Evolutionary conservation across 805 yeast genomes (phyloP).

Genomic region (Teunomyces kruisii): DNA sequence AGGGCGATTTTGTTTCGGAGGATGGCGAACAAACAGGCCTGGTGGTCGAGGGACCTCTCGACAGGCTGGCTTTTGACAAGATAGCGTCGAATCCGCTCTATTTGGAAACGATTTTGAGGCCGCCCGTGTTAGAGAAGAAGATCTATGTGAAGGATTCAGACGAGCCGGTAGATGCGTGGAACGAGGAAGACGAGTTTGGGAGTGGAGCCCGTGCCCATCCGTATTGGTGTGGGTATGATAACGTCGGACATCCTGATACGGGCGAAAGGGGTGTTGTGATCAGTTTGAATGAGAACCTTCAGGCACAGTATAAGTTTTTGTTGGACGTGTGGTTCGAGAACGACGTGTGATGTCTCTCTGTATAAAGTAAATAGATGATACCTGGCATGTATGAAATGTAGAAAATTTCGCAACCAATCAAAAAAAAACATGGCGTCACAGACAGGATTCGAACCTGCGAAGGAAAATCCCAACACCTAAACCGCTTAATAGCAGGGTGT

Average conservation of each 20-base stretch:
- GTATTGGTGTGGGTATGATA: slow-evolving; percentile 36
- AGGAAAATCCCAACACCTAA: slow-evolving; percentile 44
- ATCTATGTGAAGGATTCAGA: slow-evolving; percentile 13
- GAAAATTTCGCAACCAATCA: slow-evolving; percentile 3
- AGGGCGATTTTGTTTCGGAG: not conserved
- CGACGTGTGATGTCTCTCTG: not conserved
- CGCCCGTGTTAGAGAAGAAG: slow-evolving; percentile 20
- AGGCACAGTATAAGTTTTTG: slow-evolving; percentile 15
- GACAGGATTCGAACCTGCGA: slow-evolving; percentile 99
- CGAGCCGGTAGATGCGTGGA: slow-evolving; percentile 32
- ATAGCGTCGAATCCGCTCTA: slow-evolving; percentile 21
- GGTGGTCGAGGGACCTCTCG: slow-evolving; percentile 3
- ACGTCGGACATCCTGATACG: slow-evolving; percentile 24
- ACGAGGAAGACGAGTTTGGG: slow-evolving; percentile 13
- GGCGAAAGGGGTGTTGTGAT: slow-evolving; percentile 18
- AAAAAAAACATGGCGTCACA: slow-evolving; percentile 75
- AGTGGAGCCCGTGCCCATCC: slow-evolving; percentile 15
- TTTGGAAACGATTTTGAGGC: slow-evolving; percentile 23
- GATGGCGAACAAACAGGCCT: slow-evolving; percentile 6
- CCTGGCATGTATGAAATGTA: too few species aligned
- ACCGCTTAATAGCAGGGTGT: slow-evolving; percentile 68
- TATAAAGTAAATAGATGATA: too few species aligned
- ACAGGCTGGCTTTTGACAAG: slow-evolving; percentile 1
- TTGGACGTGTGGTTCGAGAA: slow-evolving; percentile 26
- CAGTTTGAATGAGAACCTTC: slow-evolving; percentile 12